Base-by-base conservation (phyloP, 1,284 basidiomycete species). In the Leucocoprinus gongylophorus region DNA sequence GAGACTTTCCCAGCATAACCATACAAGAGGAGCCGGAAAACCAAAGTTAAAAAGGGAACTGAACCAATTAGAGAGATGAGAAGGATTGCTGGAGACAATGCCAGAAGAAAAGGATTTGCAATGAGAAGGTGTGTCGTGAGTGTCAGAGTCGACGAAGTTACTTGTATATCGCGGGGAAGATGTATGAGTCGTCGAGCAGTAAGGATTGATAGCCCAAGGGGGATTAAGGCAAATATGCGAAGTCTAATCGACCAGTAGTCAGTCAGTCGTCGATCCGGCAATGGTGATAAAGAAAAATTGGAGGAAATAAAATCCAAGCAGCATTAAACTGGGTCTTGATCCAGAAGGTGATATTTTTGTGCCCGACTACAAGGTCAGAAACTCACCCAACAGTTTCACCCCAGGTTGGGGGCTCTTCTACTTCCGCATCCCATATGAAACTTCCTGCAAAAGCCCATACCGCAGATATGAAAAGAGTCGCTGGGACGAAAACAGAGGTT, bases 391-490 rank as follows among this genome's bases (percentile, higher is more conserved):
- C 81, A 54, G 82, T 88, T 67, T 88, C 87, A 56, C 88, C 89
- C 76, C 83, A 87, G 9, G 85, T 85, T 28, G 82, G 81, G 3
- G 15, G 33, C 18, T 44, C 49, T 54, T 80, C 82, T 28, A 72
- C 71, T 52, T 81, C 76, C 12, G 74, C 79, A 55, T 87, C 83
- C 73, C 86, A 87, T 75, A 93, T 88, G 61, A 95, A 95, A 62
- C 90, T 92, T 28, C 90, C 93, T 7, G 86, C 78, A 60, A 95
- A 90, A 1, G 91, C 90, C 86, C 91, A 94, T 51, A 91, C 68
- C 15, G 91, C 84, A 46, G 87, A 91, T 42, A 92, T 72, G 59
- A 90, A 80, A 28, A 95, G 73, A 0, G 87, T 86, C 40, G 83
- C 80, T 13, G 93, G 92, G 29, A 94, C 82, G 59, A 86, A 84